Percentiles rank a stretch among this genome's conserved stretches.
Evolutionary conservation across 768 basidiomycete genomes (phyloP).

Genomic region (Pleurotus djamor): DNA sequence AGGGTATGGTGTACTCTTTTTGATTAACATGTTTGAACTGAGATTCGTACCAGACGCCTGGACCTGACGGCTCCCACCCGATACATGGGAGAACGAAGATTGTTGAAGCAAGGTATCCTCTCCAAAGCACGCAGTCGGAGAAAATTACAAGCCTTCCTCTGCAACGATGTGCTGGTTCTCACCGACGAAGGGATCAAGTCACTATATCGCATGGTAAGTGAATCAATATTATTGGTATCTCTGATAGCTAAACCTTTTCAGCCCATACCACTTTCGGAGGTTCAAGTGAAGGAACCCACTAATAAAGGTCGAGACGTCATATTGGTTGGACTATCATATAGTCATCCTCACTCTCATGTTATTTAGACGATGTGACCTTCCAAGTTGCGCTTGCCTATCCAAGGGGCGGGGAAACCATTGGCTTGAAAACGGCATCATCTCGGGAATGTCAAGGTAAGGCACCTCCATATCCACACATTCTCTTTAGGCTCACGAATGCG

Average conservation of each 20-base stretch:
- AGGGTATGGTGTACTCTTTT: conserved; percentile 40
- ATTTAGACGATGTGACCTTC: conserved; percentile 66
- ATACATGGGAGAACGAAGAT: conserved; percentile 73
- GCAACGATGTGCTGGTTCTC: conserved; percentile 87
- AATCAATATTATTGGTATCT: neutral
- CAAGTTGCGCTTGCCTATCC: conserved; percentile 65
- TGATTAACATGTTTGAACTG: neutral
- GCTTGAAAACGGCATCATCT: conserved; percentile 51
- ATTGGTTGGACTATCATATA: neutral
- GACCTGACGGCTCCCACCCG: conserved; percentile 92
- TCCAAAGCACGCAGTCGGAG: conserved; percentile 84
- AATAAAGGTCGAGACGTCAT: neutral
- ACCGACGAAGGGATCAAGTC: conserved; percentile 70
- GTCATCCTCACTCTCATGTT: neutral
- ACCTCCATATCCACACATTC: neutral
- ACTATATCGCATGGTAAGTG: conserved; percentile 80
- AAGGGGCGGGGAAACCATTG: conserved; percentile 70
- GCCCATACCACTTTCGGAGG: conserved; percentile 76
- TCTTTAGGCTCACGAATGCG: neutral
- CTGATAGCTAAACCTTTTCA: conserved; percentile 19
- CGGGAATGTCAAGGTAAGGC: conserved; percentile 54
- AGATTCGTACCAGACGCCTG: conserved; percentile 49
- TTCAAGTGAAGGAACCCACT: conserved; percentile 46
- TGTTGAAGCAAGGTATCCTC: conserved; percentile 78
- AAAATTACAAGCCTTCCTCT: conserved; percentile 75